These are phyloP conservation scores for Gymnopilus junonius DNA, from an alignment of 768 basidiomycete species.

Conservation along the genomic window DNA sequence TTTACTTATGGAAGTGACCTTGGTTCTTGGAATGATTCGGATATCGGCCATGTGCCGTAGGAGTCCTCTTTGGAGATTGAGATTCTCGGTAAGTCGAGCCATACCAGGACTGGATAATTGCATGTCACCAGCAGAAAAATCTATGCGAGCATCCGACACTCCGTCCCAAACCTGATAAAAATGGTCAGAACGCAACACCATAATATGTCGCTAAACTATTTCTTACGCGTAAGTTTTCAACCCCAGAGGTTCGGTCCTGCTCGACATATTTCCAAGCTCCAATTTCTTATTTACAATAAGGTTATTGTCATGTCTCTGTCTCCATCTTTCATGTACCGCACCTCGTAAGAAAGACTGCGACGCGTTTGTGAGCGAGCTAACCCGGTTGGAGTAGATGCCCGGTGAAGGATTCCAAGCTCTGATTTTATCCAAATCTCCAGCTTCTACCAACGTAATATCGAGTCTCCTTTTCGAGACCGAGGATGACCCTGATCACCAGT, in stretches of 20 bases:
- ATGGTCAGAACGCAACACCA: background rate
- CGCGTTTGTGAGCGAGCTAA: conserved; percentile 82
- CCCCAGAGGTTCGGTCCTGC: conserved; percentile 61
- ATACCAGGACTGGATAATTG: conserved; percentile 47
- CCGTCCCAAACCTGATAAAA: conserved; percentile 84
- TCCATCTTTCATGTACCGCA: conserved; percentile 36
- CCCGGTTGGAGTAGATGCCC: conserved; percentile 76
- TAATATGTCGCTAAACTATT: background rate
- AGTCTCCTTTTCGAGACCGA: conserved; percentile 53
- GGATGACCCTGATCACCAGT: conserved; percentile 51
- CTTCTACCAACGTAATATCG: conserved; percentile 80
- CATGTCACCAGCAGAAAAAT: conserved; percentile 63
- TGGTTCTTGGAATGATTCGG: conserved; percentile 70
- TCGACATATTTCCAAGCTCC: conserved; percentile 88
- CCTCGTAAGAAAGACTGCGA: conserved; percentile 72
- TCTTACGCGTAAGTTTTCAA: conserved; percentile 86
- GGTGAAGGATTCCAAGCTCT: conserved; percentile 64
- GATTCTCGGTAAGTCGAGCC: conserved; percentile 89
- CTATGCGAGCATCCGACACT: conserved; percentile 76
- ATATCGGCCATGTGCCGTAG: conserved; percentile 63
- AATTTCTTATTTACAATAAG: no score
- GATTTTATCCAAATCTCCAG: conserved; percentile 71
- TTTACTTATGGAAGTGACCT: conserved; percentile 70
- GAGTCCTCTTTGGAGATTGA: conserved; percentile 89
- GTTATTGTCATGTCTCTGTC: no score